A percentile compares a stretch with the other conserved stretches of the same genome.
Conservation (phyloP, 208 protist genomes). For the Leishmania braziliensis region DNA sequence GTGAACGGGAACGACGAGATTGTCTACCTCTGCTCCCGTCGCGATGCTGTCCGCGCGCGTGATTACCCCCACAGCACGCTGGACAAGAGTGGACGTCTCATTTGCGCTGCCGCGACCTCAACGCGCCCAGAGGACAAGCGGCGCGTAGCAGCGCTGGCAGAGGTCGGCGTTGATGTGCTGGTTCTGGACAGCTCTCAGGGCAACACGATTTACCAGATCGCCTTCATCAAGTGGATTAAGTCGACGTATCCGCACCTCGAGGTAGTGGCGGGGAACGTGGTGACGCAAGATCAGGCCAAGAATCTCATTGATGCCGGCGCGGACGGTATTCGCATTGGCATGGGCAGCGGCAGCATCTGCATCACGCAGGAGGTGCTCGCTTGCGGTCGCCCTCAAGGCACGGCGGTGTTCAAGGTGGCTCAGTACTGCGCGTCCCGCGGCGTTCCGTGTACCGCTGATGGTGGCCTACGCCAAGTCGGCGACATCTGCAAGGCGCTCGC, state of each 20-base stretch:
- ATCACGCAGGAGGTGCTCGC: conserved; percentile 97
- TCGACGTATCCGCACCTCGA: conserved; percentile 78
- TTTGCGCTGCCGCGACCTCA: conserved; percentile 92
- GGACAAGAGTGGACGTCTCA: conserved; percentile 74
- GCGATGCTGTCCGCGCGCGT: conserved; percentile 83
- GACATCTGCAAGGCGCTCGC: conserved; percentile 97
- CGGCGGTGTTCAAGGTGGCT: conserved; percentile 94
- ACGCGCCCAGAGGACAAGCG: conserved; percentile 90
- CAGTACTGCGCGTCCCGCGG: conserved; percentile 87
- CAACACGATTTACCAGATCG: conserved; percentile 96
- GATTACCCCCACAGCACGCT: conserved; percentile 84
- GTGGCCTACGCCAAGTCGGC: conserved; percentile 92
- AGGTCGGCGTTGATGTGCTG: conserved; percentile 93
- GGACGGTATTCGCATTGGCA: conserved; percentile 97
- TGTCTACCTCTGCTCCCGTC: conserved; percentile 90
- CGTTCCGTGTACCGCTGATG: conserved; percentile 95
- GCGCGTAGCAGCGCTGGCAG: conserved; percentile 80
- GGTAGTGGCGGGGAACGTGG: conserved; percentile 97
- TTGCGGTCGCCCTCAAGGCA: conserved; percentile 95
- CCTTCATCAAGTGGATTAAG: conserved; percentile 96
- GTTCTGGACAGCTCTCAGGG: conserved; percentile 97
- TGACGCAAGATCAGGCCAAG: conserved; percentile 96
- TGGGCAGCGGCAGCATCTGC: conserved; percentile 98
- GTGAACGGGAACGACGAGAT: conserved; percentile 93
- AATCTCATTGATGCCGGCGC: conserved; percentile 97